These are phyloP conservation scores for Voacanga thouarsii DNA, from an alignment of 257 asterid genomes.

Conservation along the genomic window DNA sequence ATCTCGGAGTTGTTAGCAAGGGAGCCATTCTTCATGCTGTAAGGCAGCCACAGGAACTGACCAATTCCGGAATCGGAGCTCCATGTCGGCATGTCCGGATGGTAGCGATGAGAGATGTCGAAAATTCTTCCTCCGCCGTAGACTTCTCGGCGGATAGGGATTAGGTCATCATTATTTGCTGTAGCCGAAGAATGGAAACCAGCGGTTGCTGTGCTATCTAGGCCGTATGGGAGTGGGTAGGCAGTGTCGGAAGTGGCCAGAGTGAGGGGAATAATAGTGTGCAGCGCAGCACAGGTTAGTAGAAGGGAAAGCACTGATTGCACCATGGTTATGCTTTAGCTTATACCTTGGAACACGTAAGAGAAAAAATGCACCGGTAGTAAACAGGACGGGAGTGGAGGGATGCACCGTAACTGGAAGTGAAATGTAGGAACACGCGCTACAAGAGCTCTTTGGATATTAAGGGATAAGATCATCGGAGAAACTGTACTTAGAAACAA, in stretches of 20 bases:
- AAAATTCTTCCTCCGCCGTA: conserved; percentile 79
- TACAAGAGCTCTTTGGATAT: not conserved
- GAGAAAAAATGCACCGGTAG: too few species aligned
- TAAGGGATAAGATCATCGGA: too few species aligned
- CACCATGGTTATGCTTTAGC: not conserved
- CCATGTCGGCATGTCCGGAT: conserved; percentile 74
- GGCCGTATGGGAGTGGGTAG: conserved; percentile 71
- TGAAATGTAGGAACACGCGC: not conserved
- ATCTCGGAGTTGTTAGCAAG: conserved; percentile 75
- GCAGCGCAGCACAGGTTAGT: conserved; percentile 32
- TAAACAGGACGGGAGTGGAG: too few species aligned
- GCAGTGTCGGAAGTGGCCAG: conserved; percentile 42
- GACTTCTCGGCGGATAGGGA: conserved; percentile 74
- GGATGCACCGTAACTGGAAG: not conserved
- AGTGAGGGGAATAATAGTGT: conserved; percentile 18
- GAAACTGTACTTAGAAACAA: too few species aligned
- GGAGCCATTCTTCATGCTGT: conserved; percentile 86
- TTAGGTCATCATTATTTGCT: conserved; percentile 27
- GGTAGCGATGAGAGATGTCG: conserved; percentile 73
- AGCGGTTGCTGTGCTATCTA: conserved; percentile 13
- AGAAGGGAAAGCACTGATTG: conserved; percentile 13
- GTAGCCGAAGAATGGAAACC: conserved; percentile 6
- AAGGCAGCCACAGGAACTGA: conserved; percentile 63
- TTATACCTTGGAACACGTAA: too few species aligned
- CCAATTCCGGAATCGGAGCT: conserved; percentile 71